Percentiles rank a stretch among this genome's conserved stretches.
These are phyloP conservation scores for Leccinum rimulosum DNA, from an alignment of 768 basidiomycete genomes.

Conservation along the genomic window DNA sequence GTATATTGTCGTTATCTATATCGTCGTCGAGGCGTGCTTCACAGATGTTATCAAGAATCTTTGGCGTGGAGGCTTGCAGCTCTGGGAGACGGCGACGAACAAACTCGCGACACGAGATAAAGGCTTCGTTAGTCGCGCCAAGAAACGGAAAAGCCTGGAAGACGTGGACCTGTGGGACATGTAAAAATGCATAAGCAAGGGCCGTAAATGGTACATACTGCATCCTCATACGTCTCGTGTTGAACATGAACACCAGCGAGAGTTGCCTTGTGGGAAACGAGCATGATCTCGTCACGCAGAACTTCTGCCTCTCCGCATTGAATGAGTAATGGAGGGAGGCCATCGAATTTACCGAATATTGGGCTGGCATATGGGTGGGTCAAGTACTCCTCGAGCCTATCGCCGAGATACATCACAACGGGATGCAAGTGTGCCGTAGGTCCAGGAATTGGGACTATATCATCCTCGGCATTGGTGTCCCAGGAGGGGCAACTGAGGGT, in stretches of 20 bases:
- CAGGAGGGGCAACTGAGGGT: conserved; percentile 99
- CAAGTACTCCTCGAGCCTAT: conserved; percentile 72
- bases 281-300: conserved; percentile 87
- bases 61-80: conserved; percentile 47
- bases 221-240: conserved; percentile 90
- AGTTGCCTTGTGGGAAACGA: conserved; percentile 91
- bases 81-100: conserved; percentile 58
- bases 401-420: conserved; percentile 90
- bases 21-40: conserved; percentile 67
- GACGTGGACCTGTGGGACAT: conserved; percentile 66
- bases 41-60: conserved; percentile 49
- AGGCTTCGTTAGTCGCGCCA: conserved; percentile 60
- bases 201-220: conserved; percentile 47
- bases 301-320: conserved; percentile 95
- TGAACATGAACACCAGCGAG: conserved; percentile 81
- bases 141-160: conserved; percentile 89
- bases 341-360: conserved; percentile 84
- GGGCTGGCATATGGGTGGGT: conserved; percentile 97
- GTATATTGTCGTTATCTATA: conserved; percentile 63
- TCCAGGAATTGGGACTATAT: conserved; percentile 73
- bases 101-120: conserved; percentile 68
- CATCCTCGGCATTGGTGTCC: conserved; percentile 88
- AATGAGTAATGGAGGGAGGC: conserved; percentile 86
- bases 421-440: conserved; percentile 87
- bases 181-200: background rate